These are phyloP conservation scores for Sideroxylon spinosum DNA, from an alignment of 179 eudicot genomes.

Conservation along the genomic window DNA sequence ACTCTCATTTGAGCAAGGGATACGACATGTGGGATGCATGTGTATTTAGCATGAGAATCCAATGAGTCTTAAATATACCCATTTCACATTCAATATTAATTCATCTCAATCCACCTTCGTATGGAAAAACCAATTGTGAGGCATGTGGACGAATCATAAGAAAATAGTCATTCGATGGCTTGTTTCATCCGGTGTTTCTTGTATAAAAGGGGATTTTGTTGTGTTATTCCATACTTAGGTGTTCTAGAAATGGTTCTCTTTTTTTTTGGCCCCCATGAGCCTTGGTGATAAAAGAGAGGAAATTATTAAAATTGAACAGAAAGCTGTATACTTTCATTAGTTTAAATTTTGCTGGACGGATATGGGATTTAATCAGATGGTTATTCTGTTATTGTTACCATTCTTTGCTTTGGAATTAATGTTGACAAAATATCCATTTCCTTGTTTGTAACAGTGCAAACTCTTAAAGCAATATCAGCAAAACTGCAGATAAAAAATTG, in stretches of 20 bases:
- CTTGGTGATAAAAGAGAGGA: neutral
- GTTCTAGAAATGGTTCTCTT: neutral
- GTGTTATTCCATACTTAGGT: neutral
- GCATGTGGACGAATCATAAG: neutral
- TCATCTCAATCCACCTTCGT: neutral
- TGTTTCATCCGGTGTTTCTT: neutral
- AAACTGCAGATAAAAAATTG: slow-evolving; percentile 47
- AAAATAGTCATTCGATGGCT: neutral
- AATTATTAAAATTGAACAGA: neutral
- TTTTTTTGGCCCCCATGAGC: neutral
- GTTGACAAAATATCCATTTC: too few species aligned
- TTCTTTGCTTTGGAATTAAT: neutral
- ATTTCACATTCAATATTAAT: neutral
- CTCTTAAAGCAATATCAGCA: slow-evolving; percentile 43
- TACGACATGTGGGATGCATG: neutral
- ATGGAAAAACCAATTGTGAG: neutral
- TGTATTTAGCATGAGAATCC: neutral
- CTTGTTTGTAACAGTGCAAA: slow-evolving; percentile 36
- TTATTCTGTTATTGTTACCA: neutral
- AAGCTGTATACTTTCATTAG: neutral
- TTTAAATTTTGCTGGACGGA: neutral
- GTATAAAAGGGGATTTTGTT: neutral
- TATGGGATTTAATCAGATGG: neutral
- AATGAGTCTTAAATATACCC: neutral
- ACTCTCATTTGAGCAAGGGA: neutral